A percentile compares a stretch with the other conserved stretches of the same genome.
phyloP scores from a whole-genome alignment of 108 stramenopile species.

The Cyclotella kingstonii region DNA sequence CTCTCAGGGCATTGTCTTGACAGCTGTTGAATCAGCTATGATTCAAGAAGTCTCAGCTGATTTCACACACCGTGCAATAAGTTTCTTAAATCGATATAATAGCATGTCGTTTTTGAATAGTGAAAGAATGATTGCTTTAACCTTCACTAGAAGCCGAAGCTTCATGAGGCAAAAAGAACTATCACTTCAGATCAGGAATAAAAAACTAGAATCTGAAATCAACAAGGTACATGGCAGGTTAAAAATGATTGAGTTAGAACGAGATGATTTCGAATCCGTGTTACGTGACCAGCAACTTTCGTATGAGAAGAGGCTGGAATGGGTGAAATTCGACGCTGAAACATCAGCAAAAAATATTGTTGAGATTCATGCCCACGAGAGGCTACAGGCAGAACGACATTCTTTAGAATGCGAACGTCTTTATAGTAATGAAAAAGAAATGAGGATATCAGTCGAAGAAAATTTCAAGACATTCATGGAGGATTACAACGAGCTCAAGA shows the following conservation, averaged over 20 bases:
- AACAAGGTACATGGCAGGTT: conserved; percentile 4
- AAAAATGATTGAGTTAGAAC: conserved; percentile 15
- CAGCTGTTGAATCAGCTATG: conserved; percentile 27
- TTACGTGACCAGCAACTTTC: conserved; percentile 21
- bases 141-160: conserved; percentile 15
- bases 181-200: conserved; percentile 15
- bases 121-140: conserved; percentile 25
- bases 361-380: conserved; percentile 28
- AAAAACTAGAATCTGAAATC: conserved; percentile 8
- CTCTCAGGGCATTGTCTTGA: neutral
- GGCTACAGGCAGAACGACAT: conserved; percentile 30
- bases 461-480: conserved; percentile 5
- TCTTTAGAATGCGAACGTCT: conserved; percentile 3
- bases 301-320: conserved; percentile 37
- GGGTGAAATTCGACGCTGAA: conserved; percentile 21
- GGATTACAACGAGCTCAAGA: conserved; percentile 14
- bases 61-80: conserved; percentile 41
- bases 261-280: conserved; percentile 19
- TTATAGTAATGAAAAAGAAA: conserved; percentile 15
- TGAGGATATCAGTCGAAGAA: conserved; percentile 11
- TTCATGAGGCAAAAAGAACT: conserved; percentile 6
- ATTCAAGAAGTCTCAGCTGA: conserved; percentile 36
- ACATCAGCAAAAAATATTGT: conserved; percentile 10
- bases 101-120: neutral
- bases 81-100: conserved; percentile 20